Evolutionary conservation across 2,329 filamentous ascomycete species (phyloP).

Genomic region (Talaromyces verruculosus): DNA sequence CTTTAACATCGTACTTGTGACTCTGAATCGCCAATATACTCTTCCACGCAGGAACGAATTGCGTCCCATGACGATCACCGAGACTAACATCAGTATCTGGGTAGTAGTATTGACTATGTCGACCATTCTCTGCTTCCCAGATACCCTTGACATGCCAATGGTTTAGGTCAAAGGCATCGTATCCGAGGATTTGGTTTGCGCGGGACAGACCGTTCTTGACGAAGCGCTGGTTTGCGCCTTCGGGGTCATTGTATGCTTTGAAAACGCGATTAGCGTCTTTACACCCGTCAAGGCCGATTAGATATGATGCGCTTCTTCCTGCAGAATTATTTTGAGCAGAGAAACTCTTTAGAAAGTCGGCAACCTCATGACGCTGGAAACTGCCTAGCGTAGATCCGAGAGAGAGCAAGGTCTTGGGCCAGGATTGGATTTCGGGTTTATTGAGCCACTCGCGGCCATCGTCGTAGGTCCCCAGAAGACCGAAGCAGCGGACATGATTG

Average conservation of each 20-base stretch:
- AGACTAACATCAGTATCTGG: background rate
- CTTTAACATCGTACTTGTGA: background rate
- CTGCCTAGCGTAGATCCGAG: background rate
- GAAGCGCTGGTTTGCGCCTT: background rate
- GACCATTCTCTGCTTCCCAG: constrained; percentile 19
- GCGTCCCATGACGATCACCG: background rate
- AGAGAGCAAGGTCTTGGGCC: background rate
- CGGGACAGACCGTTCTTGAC: background rate
- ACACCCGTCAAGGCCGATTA: background rate
- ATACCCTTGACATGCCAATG: constrained; percentile 74
- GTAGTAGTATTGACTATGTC: constrained; percentile 23
- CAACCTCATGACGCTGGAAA: background rate
- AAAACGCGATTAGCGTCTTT: constrained; percentile 70
- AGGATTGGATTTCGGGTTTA: constrained; percentile 52
- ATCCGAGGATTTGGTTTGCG: constrained; percentile 68
- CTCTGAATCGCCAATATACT: background rate
- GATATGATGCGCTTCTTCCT: background rate
- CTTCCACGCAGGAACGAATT: background rate
- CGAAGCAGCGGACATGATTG: constrained; percentile 70
- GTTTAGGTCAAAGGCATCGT: constrained; percentile 62
- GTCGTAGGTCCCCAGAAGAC: constrained; percentile 81
- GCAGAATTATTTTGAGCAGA: background rate
- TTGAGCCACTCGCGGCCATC: constrained; percentile 80
- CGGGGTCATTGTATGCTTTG: constrained; percentile 62
- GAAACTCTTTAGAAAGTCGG: background rate